Evolutionary conservation across 1,284 basidiomycete genomes (phyloP).

Genomic region (Puccinia coronata): DNA sequence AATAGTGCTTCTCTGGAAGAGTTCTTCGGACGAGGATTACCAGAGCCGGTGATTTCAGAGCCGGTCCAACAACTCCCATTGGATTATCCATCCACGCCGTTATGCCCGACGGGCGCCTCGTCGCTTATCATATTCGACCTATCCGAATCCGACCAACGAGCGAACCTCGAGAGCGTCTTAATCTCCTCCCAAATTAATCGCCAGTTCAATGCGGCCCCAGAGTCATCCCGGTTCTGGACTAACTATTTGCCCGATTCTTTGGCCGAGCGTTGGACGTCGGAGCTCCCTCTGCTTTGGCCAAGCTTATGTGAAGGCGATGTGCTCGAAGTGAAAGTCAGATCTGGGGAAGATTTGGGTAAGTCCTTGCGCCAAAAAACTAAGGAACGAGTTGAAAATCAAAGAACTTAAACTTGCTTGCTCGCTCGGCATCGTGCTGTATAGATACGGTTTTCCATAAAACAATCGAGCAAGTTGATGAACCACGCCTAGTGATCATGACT

Average conservation of each 20-base stretch:
- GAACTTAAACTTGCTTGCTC: not conserved
- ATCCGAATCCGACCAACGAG: not conserved
- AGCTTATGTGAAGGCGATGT: slow-evolving; percentile 24
- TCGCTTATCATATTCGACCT: slow-evolving; percentile 29
- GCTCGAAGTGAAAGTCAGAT: not conserved
- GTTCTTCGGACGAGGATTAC: not conserved
- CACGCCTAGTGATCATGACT: slow-evolving; percentile 26
- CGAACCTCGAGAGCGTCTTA: not conserved
- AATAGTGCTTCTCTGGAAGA: slow-evolving; percentile 8
- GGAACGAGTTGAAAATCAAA: not conserved
- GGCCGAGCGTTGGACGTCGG: not conserved
- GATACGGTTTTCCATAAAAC: slow-evolving; percentile 18
- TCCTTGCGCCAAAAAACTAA: not conserved
- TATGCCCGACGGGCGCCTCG: slow-evolving; percentile 19
- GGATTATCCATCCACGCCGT: not conserved
- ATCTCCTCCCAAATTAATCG: slow-evolving; percentile 28
- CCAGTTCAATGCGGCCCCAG: slow-evolving; percentile 18
- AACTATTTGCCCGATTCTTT: not conserved
- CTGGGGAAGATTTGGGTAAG: slow-evolving; percentile 29
- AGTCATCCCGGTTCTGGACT: slow-evolving; percentile 2
- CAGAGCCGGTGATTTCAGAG: not conserved
- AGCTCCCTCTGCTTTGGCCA: slow-evolving; percentile 17
- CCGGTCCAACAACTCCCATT: slow-evolving; percentile 3
- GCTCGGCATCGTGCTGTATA: not conserved
- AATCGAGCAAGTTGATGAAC: not conserved